Evolutionary conservation across 495 filamentous ascomycete species (phyloP).

Genomic region (Margaritispora aquatica): DNA sequence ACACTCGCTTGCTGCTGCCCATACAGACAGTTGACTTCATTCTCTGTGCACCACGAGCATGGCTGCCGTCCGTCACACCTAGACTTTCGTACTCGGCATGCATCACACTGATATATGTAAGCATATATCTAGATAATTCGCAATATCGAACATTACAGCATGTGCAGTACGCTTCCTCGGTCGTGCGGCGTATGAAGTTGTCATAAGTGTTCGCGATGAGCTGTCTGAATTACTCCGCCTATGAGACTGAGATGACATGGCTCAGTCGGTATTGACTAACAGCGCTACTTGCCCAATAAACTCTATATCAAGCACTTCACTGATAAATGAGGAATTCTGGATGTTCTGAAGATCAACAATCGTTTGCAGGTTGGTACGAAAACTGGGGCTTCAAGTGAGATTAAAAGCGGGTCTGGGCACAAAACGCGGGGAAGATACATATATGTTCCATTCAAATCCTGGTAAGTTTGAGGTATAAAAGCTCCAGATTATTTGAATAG

Average conservation of each 20-base stretch:
- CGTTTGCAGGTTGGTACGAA: too few species aligned
- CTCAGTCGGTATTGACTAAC: too few species aligned
- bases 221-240: conserved; percentile 16
- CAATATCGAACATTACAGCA: conserved; percentile 1
- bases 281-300: too few species aligned
- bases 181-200: conserved; percentile 7
- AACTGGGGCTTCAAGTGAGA: too few species aligned
- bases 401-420: too few species aligned
- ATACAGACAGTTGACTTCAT: conserved; percentile 29
- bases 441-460: too few species aligned
- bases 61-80: conserved; percentile 30
- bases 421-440: too few species aligned
- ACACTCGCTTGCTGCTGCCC: conserved; percentile 21
- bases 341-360: too few species aligned
- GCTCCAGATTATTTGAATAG: too few species aligned
- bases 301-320: too few species aligned
- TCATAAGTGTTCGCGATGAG: conserved; percentile 1
- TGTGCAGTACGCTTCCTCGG: conserved; percentile 15
- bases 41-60: conserved; percentile 25
- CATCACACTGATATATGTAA: conserved; percentile 8
- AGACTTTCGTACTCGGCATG: conserved; percentile 15
- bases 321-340: too few species aligned
- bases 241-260: conserved; percentile 1
- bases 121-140: background rate
- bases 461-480: too few species aligned